Base-by-base conservation (phyloP, 2,329 filamentous ascomycete genomes). In the Tolypocladium guangdongense region DNA sequence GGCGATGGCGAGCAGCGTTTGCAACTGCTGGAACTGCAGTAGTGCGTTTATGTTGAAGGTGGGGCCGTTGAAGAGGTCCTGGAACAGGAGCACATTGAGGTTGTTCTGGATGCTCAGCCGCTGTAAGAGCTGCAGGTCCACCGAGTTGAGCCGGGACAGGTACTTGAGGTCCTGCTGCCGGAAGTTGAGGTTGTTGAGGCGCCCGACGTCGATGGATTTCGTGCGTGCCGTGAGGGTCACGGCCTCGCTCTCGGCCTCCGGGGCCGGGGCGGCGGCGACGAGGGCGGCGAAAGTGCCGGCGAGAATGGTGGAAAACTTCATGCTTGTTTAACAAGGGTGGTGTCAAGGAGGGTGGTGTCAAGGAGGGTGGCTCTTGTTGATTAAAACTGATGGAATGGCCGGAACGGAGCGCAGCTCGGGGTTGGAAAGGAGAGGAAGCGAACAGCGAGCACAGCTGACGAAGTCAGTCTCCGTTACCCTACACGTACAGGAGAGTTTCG, bases 271-370 rank as follows among this genome's bases (percentile, higher is more conserved):
- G 50, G 75, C 75, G 52, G 63, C 59, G 56, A 66, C 72, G 56
- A 77, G 61, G 57, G 74, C 71, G 58, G 74, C 74, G 52, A 77
- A 67, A 54, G 68, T 67, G 63, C 71, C 66, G 62, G 70, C 62
- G 65, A 79, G 55, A 66, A 78, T 61, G 57, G 68, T 69, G 51
- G 71, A 64, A 66, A 69, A 65, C 72, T 78, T 76, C 76, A 79
- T 79, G 59, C 71, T 77, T 72, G 12, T 45, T 37, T 32, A 27
- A 37, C 5, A n/a, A 18, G 24, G 18, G 30, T 16, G 14, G n/a
- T 7, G 20, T 37, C 1, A 35, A 7, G 32, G 4, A 27, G n/a
- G 33, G 22, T 12, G 24, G n/a, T 49, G 36, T 18, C n/a, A n/a
- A 18, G 10, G n/a, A n/a, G n/a, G n/a, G n/a, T n/a, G n/a, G n/a